Base-by-base conservation (phyloP, 2,329 filamentous ascomycete species). In the Beauveria medogensis region DNA sequence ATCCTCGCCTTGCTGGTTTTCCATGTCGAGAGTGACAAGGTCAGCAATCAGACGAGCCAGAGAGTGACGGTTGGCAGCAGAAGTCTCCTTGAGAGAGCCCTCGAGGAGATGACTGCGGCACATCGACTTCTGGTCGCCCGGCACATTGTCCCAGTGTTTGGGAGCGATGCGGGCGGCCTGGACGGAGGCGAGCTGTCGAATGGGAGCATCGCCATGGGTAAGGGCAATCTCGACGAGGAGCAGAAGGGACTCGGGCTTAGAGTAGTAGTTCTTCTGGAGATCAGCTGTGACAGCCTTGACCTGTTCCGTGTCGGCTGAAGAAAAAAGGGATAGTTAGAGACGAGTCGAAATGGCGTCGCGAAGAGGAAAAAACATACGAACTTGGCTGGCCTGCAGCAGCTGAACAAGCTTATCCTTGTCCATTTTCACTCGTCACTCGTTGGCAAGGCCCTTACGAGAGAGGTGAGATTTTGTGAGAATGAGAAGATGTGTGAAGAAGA, bases 201-300 rank as follows among this genome's bases (percentile, higher is more conserved):
- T 81, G 67, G 87, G 84, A 52, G 82, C 73, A 70, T 86, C 81
- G 63, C 86, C 80, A 75, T 96, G 88, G 62, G 88, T 90, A 68
- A 91, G 89, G 67, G 95, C 83, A 70, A 97, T 87, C 77, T 97
- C 91, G 67, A 97, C 84, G 64, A 97, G 88, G 69, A 90, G 86
- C 60, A 93, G 82, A 62, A 97, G 85, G 18, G 91, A 91, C 69
- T 92, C 85, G 44, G 93, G 89, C 67, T 91, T 85, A 69, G 86
- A 87, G 80, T 96, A 97, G 81, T 91, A 97, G 77, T 90, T 90
- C 76, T 95, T 94, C 77, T 96, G 92, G 63, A 97, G 85, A 69
- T 92, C 87, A 62, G 89, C 86, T 20, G 93, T 99, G 65, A 92
- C 91, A 67, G 89, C 86, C 83, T 97, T 95, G 75, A 96, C 87